Base-by-base conservation (phyloP, 306 rosid species). In the Betula pendula region DNA sequence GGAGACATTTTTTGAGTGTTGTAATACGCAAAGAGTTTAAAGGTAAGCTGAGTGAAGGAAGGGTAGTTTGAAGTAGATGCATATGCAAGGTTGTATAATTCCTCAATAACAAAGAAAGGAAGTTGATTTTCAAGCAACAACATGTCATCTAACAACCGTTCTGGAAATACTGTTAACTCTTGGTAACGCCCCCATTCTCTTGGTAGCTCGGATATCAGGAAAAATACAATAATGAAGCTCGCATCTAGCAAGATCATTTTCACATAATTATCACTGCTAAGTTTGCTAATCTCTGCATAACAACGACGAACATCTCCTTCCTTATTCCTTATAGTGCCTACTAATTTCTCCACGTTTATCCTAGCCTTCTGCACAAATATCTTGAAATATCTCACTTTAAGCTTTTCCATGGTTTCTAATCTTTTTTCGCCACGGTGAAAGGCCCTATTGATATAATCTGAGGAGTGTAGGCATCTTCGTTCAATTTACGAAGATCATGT, bases 61-160 rank as follows among this genome's bases (percentile, higher is more conserved):
- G 15, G 1, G 58, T 20, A 0, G 58, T 52, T 19, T 8, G 50
- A 19, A 1, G 0, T 6, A 16, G n/a, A 49, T 49, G 20, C 24
- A 52, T 1, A n/a, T 52, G 24, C 12, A 52, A 62, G 63, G 4
- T 29, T 13, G 51, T 47, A 8, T 47, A 63, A 20, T 45, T 48
- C 22, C 48, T 63, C 63, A 16, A 62, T 75, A 70, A 75, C 38
- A 8, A 77, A 31, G 51, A 77, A 70, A 19, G 71, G 75, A 14
- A 77, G 50, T n/a, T n/a, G n/a, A 77, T 70, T 77, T 63, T 77
- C 81, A 70, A 77, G 43, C 10, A 55, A 48, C 4, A 56, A 40
- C 81, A 69, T 24, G 48, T 29, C 2, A 1, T 29, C 1, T 38
- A 7, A 2, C 31, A 29, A 29, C 31, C 2, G 2, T 29, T 29